A percentile compares a stretch with the other conserved stretches of the same genome.
These are phyloP conservation scores for Amaranthus cruentus DNA, from an alignment of 148 eudicot genomes.

Conservation along the genomic window DNA sequence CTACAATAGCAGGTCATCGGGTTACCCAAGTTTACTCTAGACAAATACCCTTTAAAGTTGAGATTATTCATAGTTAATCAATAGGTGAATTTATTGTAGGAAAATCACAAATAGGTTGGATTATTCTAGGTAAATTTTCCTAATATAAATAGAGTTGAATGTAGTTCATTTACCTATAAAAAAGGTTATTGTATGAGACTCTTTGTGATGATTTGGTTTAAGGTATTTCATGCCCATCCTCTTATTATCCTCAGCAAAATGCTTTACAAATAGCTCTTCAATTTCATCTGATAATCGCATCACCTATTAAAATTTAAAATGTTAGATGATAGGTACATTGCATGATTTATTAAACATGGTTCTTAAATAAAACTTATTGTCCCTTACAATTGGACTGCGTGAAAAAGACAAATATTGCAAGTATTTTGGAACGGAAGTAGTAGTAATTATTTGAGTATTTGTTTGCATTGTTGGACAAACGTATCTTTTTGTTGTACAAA, in stretches of 20 bases:
- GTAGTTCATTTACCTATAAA: conserved; percentile 59
- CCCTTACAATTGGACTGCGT: too few relatives aligned
- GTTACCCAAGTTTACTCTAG: background rate
- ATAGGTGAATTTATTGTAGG: too few relatives aligned
- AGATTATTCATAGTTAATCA: background rate
- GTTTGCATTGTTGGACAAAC: conserved; percentile 30
- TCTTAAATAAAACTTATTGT: too few relatives aligned
- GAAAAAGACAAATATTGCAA: too few relatives aligned
- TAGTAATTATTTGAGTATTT: too few relatives aligned
- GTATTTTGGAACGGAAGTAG: too few relatives aligned
- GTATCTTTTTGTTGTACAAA: conserved; percentile 32
- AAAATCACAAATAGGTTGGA: too few relatives aligned
- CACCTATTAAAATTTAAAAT: conserved; percentile 36
- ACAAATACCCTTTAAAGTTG: background rate
- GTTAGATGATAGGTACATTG: background rate
- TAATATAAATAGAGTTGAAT: too few relatives aligned
- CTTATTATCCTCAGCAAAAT: conserved; percentile 74
- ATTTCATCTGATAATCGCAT: conserved; percentile 74
- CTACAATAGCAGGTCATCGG: too few relatives aligned
- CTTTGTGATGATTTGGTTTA: conserved; percentile 75
- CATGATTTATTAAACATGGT: too few relatives aligned
- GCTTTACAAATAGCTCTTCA: conserved; percentile 69
- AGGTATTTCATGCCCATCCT: conserved; percentile 93
- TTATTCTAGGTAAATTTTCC: too few relatives aligned
- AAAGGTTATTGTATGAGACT: conserved; percentile 85